Percentiles rank a stretch among this genome's conserved stretches.
Evolutionary conservation across 2,329 filamentous ascomycete species (phyloP).

Genomic region (Cryphonectria parasitica): DNA sequence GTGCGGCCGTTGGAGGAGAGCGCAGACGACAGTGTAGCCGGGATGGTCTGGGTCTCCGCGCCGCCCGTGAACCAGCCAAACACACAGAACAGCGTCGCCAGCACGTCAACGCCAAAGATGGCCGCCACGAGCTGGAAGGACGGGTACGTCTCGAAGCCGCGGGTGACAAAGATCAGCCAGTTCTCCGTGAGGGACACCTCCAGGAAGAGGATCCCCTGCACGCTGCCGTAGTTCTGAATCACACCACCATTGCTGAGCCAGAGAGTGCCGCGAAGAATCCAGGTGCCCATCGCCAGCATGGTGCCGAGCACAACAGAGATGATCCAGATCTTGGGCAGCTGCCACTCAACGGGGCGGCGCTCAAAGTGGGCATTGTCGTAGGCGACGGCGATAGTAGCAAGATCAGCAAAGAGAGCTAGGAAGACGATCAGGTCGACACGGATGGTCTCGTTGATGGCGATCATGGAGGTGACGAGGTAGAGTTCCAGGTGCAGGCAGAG

Average conservation of each 20-base stretch:
- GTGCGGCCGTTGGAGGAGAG: slow-evolving; percentile 47
- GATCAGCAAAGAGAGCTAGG: slow-evolving; percentile 77
- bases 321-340: slow-evolving; percentile 81
- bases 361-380: slow-evolving; percentile 82
- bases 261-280: slow-evolving; percentile 72
- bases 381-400: slow-evolving; percentile 77
- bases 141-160: slow-evolving; percentile 72
- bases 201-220: slow-evolving; percentile 76
- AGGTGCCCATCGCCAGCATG: slow-evolving; percentile 71
- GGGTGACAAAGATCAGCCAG: slow-evolving; percentile 79
- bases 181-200: slow-evolving; percentile 75
- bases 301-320: slow-evolving; percentile 71
- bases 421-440: slow-evolving; percentile 75
- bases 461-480: slow-evolving; percentile 77
- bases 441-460: slow-evolving; percentile 79
- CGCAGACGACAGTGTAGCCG: slow-evolving; percentile 39
- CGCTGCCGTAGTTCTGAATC: slow-evolving; percentile 73
- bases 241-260: slow-evolving; percentile 72
- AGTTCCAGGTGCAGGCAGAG: slow-evolving; percentile 75
- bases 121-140: slow-evolving; percentile 74
- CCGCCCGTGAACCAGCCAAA: slow-evolving; percentile 73
- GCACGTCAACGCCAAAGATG: slow-evolving; percentile 71
- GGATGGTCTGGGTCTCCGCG: slow-evolving; percentile 41
- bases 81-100: slow-evolving; percentile 74
- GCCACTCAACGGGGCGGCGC: slow-evolving; percentile 76